Evolutionary conservation across 75 land plant genomes (phyloP).

Genomic region (Ceratopteris richardii): DNA sequence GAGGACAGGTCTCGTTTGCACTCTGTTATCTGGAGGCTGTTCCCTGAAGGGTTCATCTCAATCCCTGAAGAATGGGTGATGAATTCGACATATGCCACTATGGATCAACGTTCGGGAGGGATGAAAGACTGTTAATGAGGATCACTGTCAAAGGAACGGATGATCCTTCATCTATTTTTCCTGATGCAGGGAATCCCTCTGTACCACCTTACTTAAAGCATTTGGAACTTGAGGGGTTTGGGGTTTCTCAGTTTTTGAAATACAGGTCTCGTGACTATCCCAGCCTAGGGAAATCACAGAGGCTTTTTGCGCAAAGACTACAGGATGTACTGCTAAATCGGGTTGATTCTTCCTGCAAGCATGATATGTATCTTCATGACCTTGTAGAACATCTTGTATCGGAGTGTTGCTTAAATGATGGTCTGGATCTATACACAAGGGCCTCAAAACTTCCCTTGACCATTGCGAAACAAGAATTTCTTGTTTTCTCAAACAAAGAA

Average conservation of each 20-base stretch:
- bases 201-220: neutral
- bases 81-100: neutral
- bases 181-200: neutral
- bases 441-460: neutral
- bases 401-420: slow-evolving; percentile 3
- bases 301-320: neutral
- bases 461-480: neutral
- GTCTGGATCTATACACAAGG: neutral
- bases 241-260: neutral
- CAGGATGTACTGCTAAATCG: slow-evolving; percentile 7
- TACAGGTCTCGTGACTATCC: slow-evolving; percentile 5
- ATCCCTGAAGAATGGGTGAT: neutral
- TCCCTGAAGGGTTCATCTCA: neutral
- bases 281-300: neutral
- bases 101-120: slow-evolving; percentile 1
- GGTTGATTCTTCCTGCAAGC: slow-evolving; percentile 1
- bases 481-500: neutral
- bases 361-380: slow-evolving; percentile 2
- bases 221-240: slow-evolving; percentile 2
- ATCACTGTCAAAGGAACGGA: neutral
- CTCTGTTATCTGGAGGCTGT: neutral
- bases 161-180: slow-evolving; percentile 1
- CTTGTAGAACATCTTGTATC: neutral
- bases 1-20: no score
- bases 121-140: neutral